Conservation (phyloP, 495 filamentous ascomycete genomes). For the Cryomyces minteri region DNA sequence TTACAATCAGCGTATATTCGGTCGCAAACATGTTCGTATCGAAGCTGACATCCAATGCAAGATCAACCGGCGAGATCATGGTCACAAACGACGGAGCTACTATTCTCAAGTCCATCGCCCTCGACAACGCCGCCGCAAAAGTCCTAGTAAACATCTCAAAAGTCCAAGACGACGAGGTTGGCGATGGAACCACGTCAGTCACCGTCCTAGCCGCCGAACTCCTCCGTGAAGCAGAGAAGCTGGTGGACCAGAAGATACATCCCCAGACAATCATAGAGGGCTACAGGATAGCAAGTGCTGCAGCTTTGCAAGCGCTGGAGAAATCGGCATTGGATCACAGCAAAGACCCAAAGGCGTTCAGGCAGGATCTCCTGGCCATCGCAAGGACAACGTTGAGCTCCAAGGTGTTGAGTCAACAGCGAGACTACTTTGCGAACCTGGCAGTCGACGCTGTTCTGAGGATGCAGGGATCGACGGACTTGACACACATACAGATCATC, state of each 20-base stretch:
- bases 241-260: constrained; percentile 94
- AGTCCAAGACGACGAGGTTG: constrained; percentile 96
- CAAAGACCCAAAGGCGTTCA: constrained; percentile 59
- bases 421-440: constrained; percentile 76
- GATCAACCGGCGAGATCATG: constrained; percentile 90
- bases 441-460: constrained; percentile 83
- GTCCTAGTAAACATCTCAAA: constrained; percentile 98
- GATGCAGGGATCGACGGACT: constrained; percentile 77
- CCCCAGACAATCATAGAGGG: constrained; percentile 99
- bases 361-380: constrained; percentile 76
- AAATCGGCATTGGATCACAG: constrained; percentile 77
- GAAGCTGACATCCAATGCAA: constrained; percentile 17
- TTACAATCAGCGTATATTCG: constrained; percentile 76
- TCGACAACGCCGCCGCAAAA: constrained; percentile 96
- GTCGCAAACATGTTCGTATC: neutral
- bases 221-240: constrained; percentile 86
- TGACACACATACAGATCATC: constrained; percentile 97
- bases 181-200: constrained; percentile 85
- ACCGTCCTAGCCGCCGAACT: constrained; percentile 89
- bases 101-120: constrained; percentile 94
- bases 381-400: constrained; percentile 95
- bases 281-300: constrained; percentile 86
- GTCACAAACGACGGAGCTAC: constrained; percentile 98
- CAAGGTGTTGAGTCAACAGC: constrained; percentile 88
- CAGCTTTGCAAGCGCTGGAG: constrained; percentile 68